These are phyloP conservation scores for Trichoderma arundinaceum DNA, from an alignment of 2,329 filamentous ascomycete genomes.

Conservation along the genomic window DNA sequence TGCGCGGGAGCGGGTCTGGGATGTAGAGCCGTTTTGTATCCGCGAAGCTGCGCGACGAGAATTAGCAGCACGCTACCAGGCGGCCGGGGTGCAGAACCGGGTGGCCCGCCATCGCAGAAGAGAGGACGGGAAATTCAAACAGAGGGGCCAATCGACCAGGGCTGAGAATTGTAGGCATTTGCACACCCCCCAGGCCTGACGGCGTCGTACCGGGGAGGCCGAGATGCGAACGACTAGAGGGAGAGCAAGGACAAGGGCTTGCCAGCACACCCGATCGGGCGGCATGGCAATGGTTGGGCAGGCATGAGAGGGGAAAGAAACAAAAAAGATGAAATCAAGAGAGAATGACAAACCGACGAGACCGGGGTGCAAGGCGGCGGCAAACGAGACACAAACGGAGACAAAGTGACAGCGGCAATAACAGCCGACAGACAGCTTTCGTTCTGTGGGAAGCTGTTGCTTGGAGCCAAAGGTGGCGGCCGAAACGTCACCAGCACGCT, in stretches of 20 bases:
- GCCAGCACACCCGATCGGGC: constrained; percentile 28
- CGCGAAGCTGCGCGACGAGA: constrained; percentile 26
- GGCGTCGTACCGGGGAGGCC: constrained; percentile 32
- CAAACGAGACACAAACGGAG: constrained; percentile 28
- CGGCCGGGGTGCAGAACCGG: constrained; percentile 29
- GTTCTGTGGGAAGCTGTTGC: constrained; percentile 4
- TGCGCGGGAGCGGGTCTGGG: constrained; percentile 28
- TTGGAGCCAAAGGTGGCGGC: constrained; percentile 16
- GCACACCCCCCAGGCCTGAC: constrained; percentile 28
- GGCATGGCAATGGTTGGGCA: constrained; percentile 23
- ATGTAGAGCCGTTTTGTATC: constrained; percentile 32
- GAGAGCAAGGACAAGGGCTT: constrained; percentile 29
- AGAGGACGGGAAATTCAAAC: constrained; percentile 30
- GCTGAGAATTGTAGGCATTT: constrained; percentile 19
- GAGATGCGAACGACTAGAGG: constrained; percentile 30
- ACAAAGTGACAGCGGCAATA: constrained; percentile 3
- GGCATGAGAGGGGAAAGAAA: constrained; percentile 13
- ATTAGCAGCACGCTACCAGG: constrained; percentile 32
- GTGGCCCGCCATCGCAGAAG: constrained; percentile 29
- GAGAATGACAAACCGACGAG: constrained; percentile 8
- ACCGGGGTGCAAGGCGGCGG: constrained; percentile 13
- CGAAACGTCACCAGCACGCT: constrained; percentile 30
- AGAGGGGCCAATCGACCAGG: constrained; percentile 31
- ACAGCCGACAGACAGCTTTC: neutral
- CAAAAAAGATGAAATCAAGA: constrained; percentile 5